Conservation (phyloP, 768 basidiomycete genomes). For the Tylopilus sp. region DNA sequence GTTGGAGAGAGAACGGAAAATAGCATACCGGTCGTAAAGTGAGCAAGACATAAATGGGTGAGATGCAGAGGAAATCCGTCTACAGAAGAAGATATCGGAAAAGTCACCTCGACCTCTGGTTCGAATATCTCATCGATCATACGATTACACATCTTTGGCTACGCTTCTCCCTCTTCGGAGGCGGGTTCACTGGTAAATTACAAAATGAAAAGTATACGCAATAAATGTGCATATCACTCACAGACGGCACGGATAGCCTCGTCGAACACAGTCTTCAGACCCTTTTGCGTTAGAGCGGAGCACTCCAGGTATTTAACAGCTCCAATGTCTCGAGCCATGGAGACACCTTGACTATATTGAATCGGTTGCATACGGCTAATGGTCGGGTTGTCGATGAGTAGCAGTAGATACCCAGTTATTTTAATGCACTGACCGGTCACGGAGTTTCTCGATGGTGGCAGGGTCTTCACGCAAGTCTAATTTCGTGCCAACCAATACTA, state of each 20-base stretch:
- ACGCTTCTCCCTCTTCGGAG: conserved; percentile 53
- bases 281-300: conserved; percentile 96
- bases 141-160: conserved; percentile 65
- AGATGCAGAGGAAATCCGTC: conserved; percentile 42
- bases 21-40: conserved; percentile 61
- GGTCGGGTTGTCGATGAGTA: conserved; percentile 6
- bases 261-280: conserved; percentile 98
- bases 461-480: conserved; percentile 96
- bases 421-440: conserved; percentile 65
- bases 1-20: conserved; percentile 25
- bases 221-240: conserved; percentile 43
- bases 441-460: conserved; percentile 85
- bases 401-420: conserved; percentile 1
- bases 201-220: conserved; percentile 6
- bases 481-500: conserved; percentile 95
- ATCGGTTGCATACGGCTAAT: conserved; percentile 91
- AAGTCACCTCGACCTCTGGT: conserved; percentile 18
- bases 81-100: conserved; percentile 23
- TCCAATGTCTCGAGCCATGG: conserved; percentile 90
- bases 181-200: conserved; percentile 64
- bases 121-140: conserved; percentile 39
- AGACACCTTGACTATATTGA: conserved; percentile 84
- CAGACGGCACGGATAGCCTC: conserved; percentile 96
- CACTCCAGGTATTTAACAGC: conserved; percentile 97
- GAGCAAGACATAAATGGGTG: conserved; percentile 69